These are phyloP conservation scores for Cladosporium sp. DNA, from an alignment of 2,329 filamentous ascomycete genomes.

Conservation along the genomic window DNA sequence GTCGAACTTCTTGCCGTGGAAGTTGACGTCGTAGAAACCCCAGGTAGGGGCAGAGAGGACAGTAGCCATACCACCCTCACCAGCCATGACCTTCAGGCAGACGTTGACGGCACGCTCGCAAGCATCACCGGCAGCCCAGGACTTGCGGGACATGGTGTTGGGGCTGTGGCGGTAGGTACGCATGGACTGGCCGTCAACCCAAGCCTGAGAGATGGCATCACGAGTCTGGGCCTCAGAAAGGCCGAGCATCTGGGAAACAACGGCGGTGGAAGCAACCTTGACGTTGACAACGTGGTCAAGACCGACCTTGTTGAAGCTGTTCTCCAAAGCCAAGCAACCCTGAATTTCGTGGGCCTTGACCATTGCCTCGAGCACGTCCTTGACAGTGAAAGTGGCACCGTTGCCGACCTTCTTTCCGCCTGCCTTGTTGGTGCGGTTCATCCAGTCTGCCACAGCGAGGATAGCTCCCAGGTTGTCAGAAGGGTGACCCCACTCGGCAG, in stretches of 20 bases:
- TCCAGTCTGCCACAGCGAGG: slow-evolving; percentile 93
- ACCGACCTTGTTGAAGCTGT: slow-evolving; percentile 98
- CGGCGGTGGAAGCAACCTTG: slow-evolving; percentile 92
- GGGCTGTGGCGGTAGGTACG: slow-evolving; percentile 95
- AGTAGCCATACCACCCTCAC: slow-evolving; percentile 85
- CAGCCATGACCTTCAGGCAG: slow-evolving; percentile 94
- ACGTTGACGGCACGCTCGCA: slow-evolving; percentile 98
- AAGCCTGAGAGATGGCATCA: slow-evolving; percentile 93
- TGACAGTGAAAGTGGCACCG: slow-evolving; percentile 78
- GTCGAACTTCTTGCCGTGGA: slow-evolving; percentile 91
- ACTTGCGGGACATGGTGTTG: slow-evolving; percentile 99
- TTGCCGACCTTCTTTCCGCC: slow-evolving; percentile 62
- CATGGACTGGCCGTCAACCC: slow-evolving; percentile 93
- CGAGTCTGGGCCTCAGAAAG: slow-evolving; percentile 85
- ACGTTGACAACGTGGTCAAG: slow-evolving; percentile 96
- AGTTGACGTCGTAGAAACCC: slow-evolving; percentile 98
- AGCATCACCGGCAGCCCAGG: slow-evolving; percentile 96
- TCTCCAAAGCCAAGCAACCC: slow-evolving; percentile 91
- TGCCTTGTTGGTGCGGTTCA: slow-evolving; percentile 87
- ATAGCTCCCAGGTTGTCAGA: slow-evolving; percentile 98
- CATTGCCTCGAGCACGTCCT: slow-evolving; percentile 89
- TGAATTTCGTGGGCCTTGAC: slow-evolving; percentile 98
- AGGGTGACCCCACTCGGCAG: slow-evolving; percentile 97
- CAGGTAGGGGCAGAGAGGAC: slow-evolving; percentile 88
- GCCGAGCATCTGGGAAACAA: slow-evolving; percentile 92